Conservation (phyloP, 768 basidiomycete species). For the Termitomyces titanicus region DNA sequence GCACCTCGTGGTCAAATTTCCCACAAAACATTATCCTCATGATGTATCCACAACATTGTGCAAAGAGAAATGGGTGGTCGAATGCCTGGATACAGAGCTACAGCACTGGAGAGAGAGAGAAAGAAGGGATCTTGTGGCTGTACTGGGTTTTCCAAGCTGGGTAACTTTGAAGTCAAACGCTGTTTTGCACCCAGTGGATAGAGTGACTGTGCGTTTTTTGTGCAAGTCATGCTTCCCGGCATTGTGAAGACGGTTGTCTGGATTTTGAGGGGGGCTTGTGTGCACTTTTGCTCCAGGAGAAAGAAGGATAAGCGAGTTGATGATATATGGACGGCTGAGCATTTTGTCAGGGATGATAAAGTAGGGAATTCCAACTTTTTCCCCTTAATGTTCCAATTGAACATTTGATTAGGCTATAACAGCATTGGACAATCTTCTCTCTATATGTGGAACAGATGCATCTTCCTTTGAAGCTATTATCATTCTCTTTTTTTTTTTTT, state of each 20-base stretch:
- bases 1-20: slow-evolving; percentile 14
- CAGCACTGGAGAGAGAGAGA: slow-evolving; percentile 45
- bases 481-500: too few species aligned
- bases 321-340: slow-evolving; percentile 42
- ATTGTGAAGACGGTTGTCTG: slow-evolving; percentile 41
- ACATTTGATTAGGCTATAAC: slow-evolving; percentile 39
- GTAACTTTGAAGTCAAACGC: slow-evolving; percentile 42
- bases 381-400: neutral
- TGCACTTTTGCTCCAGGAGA: slow-evolving; percentile 47
- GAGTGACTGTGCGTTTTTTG: slow-evolving; percentile 54
- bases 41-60: slow-evolving; percentile 20
- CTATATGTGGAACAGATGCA: slow-evolving; percentile 24
- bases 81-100: slow-evolving; percentile 43
- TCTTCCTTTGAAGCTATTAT: slow-evolving; percentile 20
- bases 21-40: neutral
- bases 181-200: slow-evolving; percentile 55
- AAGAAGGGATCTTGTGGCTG: slow-evolving; percentile 36
- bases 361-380: slow-evolving; percentile 25
- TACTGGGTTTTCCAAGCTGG: slow-evolving; percentile 53
- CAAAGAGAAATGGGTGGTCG: slow-evolving; percentile 26
- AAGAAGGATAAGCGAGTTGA: slow-evolving; percentile 23
- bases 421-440: slow-evolving; percentile 35
- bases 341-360: slow-evolving; percentile 60
- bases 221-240: slow-evolving; percentile 47
- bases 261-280: slow-evolving; percentile 57